Evolutionary conservation across 202 grass and related monocot species (phyloP).

Genomic region (Schoenoplectus triqueter): DNA sequence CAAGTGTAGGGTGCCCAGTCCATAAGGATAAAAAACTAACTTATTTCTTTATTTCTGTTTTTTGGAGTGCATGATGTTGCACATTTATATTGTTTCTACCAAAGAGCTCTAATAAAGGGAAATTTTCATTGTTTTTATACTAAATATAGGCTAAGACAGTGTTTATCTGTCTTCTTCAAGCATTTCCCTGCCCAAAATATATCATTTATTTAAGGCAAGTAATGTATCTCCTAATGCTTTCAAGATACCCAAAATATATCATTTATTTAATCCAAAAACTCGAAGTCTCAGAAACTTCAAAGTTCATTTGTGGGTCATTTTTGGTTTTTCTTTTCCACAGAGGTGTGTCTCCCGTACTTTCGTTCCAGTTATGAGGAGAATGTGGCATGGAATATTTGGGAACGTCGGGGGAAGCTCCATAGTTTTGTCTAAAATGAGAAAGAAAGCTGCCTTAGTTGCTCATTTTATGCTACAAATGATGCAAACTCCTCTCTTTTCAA

Average conservation of each 20-base stretch:
- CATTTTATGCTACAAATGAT: conserved; percentile 96
- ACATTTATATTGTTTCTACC: conserved; percentile 19
- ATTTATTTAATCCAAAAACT: background rate
- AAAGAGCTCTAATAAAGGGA: conserved; percentile 4
- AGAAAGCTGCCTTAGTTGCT: conserved; percentile 61
- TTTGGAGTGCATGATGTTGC: background rate
- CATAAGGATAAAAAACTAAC: too few species aligned
- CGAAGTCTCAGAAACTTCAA: conserved; percentile 4
- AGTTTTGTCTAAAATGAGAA: conserved; percentile 68
- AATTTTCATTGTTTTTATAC: conserved; percentile 12
- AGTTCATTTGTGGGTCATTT: conserved; percentile 22
- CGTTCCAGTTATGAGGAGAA: conserved; percentile 69
- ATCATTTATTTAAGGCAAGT: conserved; percentile 78
- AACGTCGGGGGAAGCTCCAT: conserved; percentile 56
- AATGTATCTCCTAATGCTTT: conserved; percentile 27
- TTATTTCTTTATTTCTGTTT: background rate
- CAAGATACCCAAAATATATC: too few species aligned
- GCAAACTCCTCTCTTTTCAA: conserved; percentile 65
- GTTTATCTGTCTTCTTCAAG: conserved; percentile 85
- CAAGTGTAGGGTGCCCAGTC: conserved; percentile 13
- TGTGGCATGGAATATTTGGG: conserved; percentile 90
- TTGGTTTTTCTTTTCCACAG: conserved; percentile 47
- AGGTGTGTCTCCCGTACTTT: conserved; percentile 68
- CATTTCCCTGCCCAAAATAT: conserved; percentile 66
- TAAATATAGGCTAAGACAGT: conserved; percentile 79